Evolutionary conservation across 1,284 basidiomycete species (phyloP).

Genomic region (Naganishia liquefaciens): DNA sequence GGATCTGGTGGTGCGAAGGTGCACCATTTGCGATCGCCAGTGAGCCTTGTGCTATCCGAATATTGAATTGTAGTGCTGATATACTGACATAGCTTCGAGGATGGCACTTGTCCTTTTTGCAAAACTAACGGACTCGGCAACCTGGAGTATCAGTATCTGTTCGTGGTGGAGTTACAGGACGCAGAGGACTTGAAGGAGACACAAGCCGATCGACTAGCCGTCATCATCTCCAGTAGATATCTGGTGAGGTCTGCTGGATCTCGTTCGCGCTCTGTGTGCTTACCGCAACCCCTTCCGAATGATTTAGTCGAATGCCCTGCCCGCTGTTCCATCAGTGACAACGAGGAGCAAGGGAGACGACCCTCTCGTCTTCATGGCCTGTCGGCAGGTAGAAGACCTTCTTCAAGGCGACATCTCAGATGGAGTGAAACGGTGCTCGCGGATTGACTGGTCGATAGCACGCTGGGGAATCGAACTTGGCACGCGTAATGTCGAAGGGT

Average conservation of each 20-base stretch:
- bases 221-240: conserved; percentile 19
- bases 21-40: conserved; percentile 16
- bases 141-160: conserved; percentile 23
- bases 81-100: not conserved
- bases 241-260: not conserved
- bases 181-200: not conserved
- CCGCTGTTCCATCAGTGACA: conserved; percentile 5
- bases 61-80: not conserved
- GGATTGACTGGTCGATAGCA: conserved; percentile 17
- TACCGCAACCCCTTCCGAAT: not conserved
- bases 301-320: conserved; percentile 5
- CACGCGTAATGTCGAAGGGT: not conserved
- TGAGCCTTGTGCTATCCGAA: not conserved
- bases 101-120: conserved; percentile 6
- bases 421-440: conserved; percentile 1
- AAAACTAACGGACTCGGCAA: not conserved
- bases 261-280: not conserved
- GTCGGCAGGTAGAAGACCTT: conserved; percentile 17
- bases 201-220: not conserved
- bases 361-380: not conserved
- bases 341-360: not conserved
- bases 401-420: not conserved
- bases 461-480: not conserved
- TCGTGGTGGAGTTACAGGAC: conserved; percentile 15
- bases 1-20: conserved; percentile 14